Base-by-base conservation (phyloP, 1,284 basidiomycete species). In the Pascua guehoae region DNA sequence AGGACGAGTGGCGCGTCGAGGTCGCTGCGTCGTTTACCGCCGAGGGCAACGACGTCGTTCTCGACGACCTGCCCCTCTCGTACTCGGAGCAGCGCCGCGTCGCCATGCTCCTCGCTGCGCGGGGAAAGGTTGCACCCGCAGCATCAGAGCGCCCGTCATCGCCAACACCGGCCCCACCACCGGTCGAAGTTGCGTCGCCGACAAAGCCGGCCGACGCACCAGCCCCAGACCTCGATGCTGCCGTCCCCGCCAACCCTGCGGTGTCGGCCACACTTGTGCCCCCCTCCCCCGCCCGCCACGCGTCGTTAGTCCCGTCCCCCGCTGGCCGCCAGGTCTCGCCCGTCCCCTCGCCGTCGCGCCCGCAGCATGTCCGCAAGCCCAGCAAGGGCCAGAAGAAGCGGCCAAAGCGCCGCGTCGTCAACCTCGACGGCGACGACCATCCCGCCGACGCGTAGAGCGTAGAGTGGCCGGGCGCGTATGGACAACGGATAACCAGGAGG, bases 21-120 rank as follows among this genome's bases (percentile, higher is more conserved):
- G 88, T 90, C 69, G 93, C 93, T 65, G 85, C 88, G 60, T 82
- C 84, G 64, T 96, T 96, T 74, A 85, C 83, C 73, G 86, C 84
- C 67, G 92, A 95, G 76, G 85, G 87, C 18, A 58, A 53, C 69
- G 78, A 76, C 4, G 81, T 93, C 41, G 72, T 79, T 17, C 72
- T 97, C 41, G 93, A 97, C 71, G 91, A 89, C 17, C 80, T 83
- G 11, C 77, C 78, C 8, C 86, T 89, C 7, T 84, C 85, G 8
- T 89, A 87, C 76, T 86, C 86, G 68, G 93, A 97, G 79, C 50
- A 38, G 24, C 41, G 53, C 8, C 40, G 42, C 9, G 49, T 54
- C 2, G 57, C 55, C 15, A 50, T 53, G 4, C 47, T 48, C 12
- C 50, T 59, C 15, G 53, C 53, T 2, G 41, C 46, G 17, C 15